Evolutionary conservation across 352 stramenopile genomes (phyloP).

Genomic region (Phytophthora palmivora): DNA sequence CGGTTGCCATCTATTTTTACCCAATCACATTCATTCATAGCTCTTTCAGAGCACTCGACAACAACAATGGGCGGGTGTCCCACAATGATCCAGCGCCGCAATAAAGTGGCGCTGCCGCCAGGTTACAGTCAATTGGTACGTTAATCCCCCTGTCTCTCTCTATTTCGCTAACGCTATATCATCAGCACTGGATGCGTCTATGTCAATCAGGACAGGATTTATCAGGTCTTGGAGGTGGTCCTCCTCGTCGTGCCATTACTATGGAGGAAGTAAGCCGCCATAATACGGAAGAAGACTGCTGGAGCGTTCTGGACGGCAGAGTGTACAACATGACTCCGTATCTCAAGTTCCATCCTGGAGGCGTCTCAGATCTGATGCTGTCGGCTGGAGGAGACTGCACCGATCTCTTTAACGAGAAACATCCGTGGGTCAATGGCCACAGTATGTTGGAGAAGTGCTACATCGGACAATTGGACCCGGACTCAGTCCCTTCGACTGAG

Average conservation of each 20-base stretch:
- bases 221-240: slow-evolving; percentile 68
- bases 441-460: slow-evolving; percentile 91
- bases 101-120: slow-evolving; percentile 84
- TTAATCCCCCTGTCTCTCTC: slow-evolving; percentile 2
- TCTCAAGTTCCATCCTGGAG: slow-evolving; percentile 98
- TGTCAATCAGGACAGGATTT: slow-evolving; percentile 87
- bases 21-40: slow-evolving; percentile 4
- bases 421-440: slow-evolving; percentile 95
- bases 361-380: slow-evolving; percentile 92
- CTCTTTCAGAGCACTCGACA: neutral
- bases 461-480: slow-evolving; percentile 68
- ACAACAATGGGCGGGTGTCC: slow-evolving; percentile 52
- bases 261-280: slow-evolving; percentile 90
- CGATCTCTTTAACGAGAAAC: slow-evolving; percentile 97
- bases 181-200: slow-evolving; percentile 93
- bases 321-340: slow-evolving; percentile 98
- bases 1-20: neutral
- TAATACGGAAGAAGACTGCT: slow-evolving; percentile 92
- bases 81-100: slow-evolving; percentile 69
- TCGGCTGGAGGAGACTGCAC: slow-evolving; percentile 95
- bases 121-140: slow-evolving; percentile 93
- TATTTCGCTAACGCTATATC: neutral
- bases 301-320: slow-evolving; percentile 93
- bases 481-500: slow-evolving; percentile 39
- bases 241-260: slow-evolving; percentile 68